Conservation (phyloP, 2,329 filamentous ascomycete genomes). For the Alternaria gansuensis region DNA sequence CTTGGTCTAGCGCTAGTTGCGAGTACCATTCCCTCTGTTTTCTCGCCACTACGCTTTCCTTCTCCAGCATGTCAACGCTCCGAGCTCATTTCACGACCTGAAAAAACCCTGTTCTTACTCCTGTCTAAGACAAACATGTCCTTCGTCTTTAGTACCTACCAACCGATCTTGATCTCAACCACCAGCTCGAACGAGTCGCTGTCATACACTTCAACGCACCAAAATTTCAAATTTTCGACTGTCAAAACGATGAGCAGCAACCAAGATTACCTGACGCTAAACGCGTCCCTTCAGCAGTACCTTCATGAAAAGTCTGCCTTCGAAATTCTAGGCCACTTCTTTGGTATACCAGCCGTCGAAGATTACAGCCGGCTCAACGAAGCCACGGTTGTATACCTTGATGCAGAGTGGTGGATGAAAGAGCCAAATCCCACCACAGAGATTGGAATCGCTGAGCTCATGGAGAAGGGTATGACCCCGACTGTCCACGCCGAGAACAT, state of each 20-base stretch:
- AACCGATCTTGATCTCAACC: background rate
- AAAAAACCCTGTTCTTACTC: background rate
- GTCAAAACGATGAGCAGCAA: background rate
- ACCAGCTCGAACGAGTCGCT: too few relatives aligned
- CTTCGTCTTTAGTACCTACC: background rate
- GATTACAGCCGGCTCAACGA: slow-evolving; percentile 9
- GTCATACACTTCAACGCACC: too few relatives aligned
- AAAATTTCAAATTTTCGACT: background rate
- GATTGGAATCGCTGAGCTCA: slow-evolving; percentile 28
- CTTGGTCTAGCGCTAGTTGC: background rate
- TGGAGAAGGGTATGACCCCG: slow-evolving; percentile 5
- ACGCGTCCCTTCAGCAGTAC: background rate
- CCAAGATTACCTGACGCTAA: background rate
- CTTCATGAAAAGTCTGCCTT: background rate
- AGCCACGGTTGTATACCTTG: slow-evolving; percentile 21
- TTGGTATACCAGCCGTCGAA: slow-evolving; percentile 11
- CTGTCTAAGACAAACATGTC: background rate
- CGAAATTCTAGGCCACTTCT: slow-evolving; percentile 18
- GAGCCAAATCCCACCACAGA: slow-evolving; percentile 29
- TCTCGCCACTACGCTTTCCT: background rate
- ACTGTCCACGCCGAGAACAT: slow-evolving; percentile 22
- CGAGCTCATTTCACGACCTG: background rate
- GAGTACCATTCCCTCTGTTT: background rate
- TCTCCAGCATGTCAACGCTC: background rate
- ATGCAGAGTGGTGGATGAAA: slow-evolving; percentile 31